These are phyloP conservation scores for Globisporangium uncinulatum DNA, from an alignment of 352 stramenopile genomes.

Conservation along the genomic window DNA sequence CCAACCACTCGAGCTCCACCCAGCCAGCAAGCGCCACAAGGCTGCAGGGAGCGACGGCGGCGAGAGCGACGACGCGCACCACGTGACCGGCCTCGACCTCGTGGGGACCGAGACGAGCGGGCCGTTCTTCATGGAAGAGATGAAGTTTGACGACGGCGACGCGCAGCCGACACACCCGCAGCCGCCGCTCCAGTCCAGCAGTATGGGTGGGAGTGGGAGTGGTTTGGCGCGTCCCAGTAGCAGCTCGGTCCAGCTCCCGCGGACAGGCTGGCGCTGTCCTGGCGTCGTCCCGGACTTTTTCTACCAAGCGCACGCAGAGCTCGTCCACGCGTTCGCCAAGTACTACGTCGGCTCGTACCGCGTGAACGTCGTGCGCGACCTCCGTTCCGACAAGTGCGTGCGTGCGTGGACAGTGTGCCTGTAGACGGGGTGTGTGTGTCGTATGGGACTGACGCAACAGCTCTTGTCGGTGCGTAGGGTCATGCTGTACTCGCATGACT, in stretches of 20 bases:
- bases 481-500: slow-evolving; percentile 67
- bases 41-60: slow-evolving; percentile 6
- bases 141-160: slow-evolving; percentile 14
- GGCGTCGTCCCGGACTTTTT: slow-evolving; percentile 51
- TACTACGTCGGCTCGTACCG: slow-evolving; percentile 59
- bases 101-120: slow-evolving; percentile 5
- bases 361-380: slow-evolving; percentile 56
- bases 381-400: slow-evolving; percentile 52
- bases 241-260: slow-evolving; percentile 32
- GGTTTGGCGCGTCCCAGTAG: not conserved
- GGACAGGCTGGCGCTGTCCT: slow-evolving; percentile 52
- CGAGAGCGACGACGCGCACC: slow-evolving; percentile 16
- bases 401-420: slow-evolving; percentile 1
- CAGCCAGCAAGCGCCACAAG: slow-evolving; percentile 17
- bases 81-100: slow-evolving; percentile 10
- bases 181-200: not conserved
- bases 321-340: slow-evolving; percentile 61
- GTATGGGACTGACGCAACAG: not conserved
- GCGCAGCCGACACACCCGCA: not conserved
- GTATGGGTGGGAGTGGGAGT: not conserved
- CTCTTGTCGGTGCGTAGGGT: slow-evolving; percentile 22
- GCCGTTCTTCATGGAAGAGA: slow-evolving; percentile 26
- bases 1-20: slow-evolving; percentile 3
- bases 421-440: not conserved
- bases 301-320: slow-evolving; percentile 39